Conservation (phyloP, 1,139 yeast genomes). For the Torulaspora pretoriensis region DNA sequence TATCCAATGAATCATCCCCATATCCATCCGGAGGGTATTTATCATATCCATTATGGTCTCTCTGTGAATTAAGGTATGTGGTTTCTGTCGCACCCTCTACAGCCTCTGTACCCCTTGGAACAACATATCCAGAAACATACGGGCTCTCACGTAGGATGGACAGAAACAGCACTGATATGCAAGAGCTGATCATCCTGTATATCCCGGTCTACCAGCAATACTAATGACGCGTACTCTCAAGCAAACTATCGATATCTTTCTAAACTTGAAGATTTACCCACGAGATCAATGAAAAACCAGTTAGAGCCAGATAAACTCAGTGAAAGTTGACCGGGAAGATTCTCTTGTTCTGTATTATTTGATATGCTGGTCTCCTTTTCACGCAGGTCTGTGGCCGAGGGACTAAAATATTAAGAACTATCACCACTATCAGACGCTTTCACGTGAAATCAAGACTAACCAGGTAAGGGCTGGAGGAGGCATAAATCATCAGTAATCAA, state of each 20-base stretch:
- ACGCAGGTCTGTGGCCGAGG: not conserved
- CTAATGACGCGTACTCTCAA: conserved; percentile 1
- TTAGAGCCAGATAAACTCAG: not conserved
- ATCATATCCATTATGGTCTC: conserved; percentile 2
- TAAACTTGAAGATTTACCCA: too few species aligned
- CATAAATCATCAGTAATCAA: not conserved
- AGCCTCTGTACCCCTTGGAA: conserved; percentile 6
- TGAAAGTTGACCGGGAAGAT: not conserved
- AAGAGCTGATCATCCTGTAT: conserved; percentile 8
- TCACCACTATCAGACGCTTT: conserved; percentile 3
- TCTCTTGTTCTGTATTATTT: not conserved
- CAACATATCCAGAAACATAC: conserved; percentile 6
- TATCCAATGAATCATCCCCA: conserved; percentile 25
- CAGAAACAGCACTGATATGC: conserved; percentile 4
- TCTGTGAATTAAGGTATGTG: conserved; percentile 4
- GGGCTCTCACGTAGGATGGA: conserved; percentile 1
- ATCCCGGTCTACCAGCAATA: not conserved
- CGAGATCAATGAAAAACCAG: too few species aligned
- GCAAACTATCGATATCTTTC: not conserved
- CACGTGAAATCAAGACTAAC: conserved; percentile 4
- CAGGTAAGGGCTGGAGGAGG: not conserved
- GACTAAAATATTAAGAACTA: conserved; percentile 1
- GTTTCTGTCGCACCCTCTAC: conserved; percentile 5
- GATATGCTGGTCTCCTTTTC: conserved; percentile 6
- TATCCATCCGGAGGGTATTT: conserved; percentile 8